Conservation (phyloP, 129 eudicot genomes). For the Deinandra increscens region DNA sequence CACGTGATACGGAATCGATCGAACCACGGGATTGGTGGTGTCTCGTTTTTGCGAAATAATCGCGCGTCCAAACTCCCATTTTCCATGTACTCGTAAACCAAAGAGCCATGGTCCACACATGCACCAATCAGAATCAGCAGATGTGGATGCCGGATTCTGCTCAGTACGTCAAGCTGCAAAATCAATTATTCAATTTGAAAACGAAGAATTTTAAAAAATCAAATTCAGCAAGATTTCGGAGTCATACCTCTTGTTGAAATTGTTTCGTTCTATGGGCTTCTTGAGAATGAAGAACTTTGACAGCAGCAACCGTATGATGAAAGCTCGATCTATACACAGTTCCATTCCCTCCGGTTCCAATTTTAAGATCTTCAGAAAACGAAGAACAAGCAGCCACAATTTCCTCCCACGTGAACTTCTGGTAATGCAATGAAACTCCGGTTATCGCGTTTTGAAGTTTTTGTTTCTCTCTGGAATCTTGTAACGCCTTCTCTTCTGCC, state of each 20-base stretch:
- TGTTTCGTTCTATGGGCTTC: slow-evolving; percentile 61
- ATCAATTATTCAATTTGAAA: not conserved
- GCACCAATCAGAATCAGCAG: slow-evolving; percentile 86
- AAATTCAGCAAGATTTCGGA: not conserved
- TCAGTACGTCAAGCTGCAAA: slow-evolving; percentile 74
- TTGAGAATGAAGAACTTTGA: slow-evolving; percentile 75
- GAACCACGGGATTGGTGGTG: slow-evolving; percentile 71
- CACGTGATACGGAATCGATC: slow-evolving; percentile 70
- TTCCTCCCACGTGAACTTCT: slow-evolving; percentile 75
- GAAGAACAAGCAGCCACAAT: slow-evolving; percentile 65
- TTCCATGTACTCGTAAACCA: slow-evolving; percentile 93
- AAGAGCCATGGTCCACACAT: slow-evolving; percentile 71
- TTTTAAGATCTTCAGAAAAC: slow-evolving; percentile 65
- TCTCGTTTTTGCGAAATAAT: slow-evolving; percentile 44
- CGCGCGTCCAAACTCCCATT: slow-evolving; percentile 84
- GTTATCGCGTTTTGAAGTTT: slow-evolving; percentile 57
- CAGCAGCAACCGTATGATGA: slow-evolving; percentile 86
- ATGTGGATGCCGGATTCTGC: slow-evolving; percentile 85
- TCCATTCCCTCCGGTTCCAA: slow-evolving; percentile 86
- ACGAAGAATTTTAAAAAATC: not conserved
- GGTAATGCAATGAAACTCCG: slow-evolving; percentile 47
- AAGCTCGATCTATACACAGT: slow-evolving; percentile 83
- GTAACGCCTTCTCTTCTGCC: slow-evolving; percentile 55
- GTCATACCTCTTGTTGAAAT: slow-evolving; percentile 93
- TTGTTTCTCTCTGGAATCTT: slow-evolving; percentile 59